Evolutionary conservation across 345 rosid genomes (phyloP).

Genomic region (Brassica napus): DNA sequence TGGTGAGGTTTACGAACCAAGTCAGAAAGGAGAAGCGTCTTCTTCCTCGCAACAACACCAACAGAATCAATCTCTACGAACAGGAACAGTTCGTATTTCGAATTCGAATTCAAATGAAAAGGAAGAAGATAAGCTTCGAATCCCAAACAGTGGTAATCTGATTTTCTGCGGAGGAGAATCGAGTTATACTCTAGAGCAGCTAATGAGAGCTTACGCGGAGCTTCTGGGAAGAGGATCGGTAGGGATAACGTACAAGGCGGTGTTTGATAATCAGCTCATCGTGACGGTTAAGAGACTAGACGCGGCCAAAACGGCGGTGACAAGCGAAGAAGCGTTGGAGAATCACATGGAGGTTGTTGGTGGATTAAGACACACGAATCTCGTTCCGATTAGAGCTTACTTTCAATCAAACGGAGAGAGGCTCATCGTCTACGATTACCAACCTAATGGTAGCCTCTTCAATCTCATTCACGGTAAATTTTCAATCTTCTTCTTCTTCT

Average conservation of each 20-base stretch:
- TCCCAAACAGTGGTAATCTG: conserved; percentile 54
- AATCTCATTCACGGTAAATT: conserved; percentile 84
- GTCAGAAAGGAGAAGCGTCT: conserved; percentile 27
- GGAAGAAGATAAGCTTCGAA: conserved; percentile 12
- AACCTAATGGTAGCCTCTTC: conserved; percentile 87
- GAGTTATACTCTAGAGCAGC: conserved; percentile 68
- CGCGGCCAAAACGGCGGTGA: conserved; percentile 62
- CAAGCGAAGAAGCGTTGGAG: conserved; percentile 66
- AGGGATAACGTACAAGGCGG: conserved; percentile 87
- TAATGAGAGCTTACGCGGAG: conserved; percentile 94
- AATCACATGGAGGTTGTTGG: conserved; percentile 79
- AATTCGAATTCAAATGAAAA: background rate
- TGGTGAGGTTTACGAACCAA: conserved; percentile 26
- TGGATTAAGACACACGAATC: conserved; percentile 62
- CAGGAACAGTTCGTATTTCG: conserved; percentile 12
- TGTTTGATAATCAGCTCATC: conserved; percentile 67
- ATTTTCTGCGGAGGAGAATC: conserved; percentile 48
- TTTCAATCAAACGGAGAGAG: conserved; percentile 89
- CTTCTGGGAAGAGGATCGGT: conserved; percentile 81
- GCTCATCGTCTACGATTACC: conserved; percentile 79
- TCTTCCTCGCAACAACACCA: background rate
- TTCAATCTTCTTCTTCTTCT: background rate
- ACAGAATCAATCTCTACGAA: conserved; percentile 22
- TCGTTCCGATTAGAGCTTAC: conserved; percentile 73
- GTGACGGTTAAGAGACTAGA: conserved; percentile 89